Evolutionary conservation across 164 flowering plant genomes (phyloP).

Genomic region (Sedum album): DNA sequence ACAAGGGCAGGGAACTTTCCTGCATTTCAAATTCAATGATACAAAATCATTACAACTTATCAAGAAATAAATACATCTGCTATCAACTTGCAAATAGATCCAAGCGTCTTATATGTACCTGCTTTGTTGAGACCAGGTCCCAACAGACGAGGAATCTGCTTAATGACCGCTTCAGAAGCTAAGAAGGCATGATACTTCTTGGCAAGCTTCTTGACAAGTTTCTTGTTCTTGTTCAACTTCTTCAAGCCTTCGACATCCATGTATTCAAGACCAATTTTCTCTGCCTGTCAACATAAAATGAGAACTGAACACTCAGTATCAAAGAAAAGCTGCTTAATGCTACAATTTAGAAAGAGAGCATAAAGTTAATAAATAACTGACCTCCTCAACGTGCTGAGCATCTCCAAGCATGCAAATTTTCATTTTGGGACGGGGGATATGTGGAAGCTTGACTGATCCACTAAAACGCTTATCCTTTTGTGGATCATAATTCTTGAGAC

Average conservation of each 20-base stretch:
- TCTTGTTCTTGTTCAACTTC: constrained; percentile 4
- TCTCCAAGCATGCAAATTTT: constrained; percentile 5
- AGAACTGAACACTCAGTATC: neutral
- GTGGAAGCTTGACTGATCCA: constrained; percentile 1
- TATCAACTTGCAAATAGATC: neutral
- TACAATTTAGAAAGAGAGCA: neutral
- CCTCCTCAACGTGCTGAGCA: constrained; percentile 4
- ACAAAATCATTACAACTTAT: neutral
- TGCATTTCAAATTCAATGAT: neutral
- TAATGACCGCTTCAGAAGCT: constrained; percentile 2
- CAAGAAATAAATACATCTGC: neutral
- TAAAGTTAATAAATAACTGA: neutral
- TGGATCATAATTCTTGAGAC: constrained; percentile 5
- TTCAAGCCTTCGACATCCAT: constrained; percentile 6
- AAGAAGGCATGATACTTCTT: constrained; percentile 8
- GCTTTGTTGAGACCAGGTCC: constrained; percentile 8
- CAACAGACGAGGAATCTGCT: constrained; percentile 5
- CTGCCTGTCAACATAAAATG: neutral
- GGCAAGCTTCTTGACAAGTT: constrained; percentile 2
- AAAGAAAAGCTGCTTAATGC: too few relatives aligned
- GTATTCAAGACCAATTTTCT: neutral
- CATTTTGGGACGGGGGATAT: constrained; percentile 7
- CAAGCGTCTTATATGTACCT: neutral
- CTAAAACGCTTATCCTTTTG: constrained; percentile 7
- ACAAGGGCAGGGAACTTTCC: constrained; percentile 4